Base-by-base conservation (phyloP, 164 flowering plant species). In the Nymphaea thermarum region DNA sequence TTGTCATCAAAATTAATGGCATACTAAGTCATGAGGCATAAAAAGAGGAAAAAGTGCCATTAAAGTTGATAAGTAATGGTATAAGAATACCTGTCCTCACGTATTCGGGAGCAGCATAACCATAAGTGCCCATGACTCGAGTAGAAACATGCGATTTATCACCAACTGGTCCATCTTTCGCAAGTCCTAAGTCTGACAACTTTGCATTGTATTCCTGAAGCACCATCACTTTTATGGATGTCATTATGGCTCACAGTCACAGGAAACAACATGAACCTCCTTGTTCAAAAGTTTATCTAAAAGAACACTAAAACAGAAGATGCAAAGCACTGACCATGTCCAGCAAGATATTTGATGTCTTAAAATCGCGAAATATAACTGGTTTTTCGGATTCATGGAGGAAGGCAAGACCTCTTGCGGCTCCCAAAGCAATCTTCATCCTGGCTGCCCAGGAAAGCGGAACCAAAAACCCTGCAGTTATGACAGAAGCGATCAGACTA, bases 401-500 rank as follows among this genome's bases (percentile, higher is more conserved):
- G 78, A 87, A 91, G 64, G 98, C 98, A 66, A 93, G 97, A 66
- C 97, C 96, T 71, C 88, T 91, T 43, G 98, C 98, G 73, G 97
- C 98, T 53, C 96, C 97, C 68, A 78, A 77, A 59, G 91, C 89
- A 71, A 90, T 88, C 79, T 87, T 88, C 90, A 90, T 90, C 77
- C 96, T 79, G 4, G 75, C 74, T 16, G 83, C 78, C 94, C 96
- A 90, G 36, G 96, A 66, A 74, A 90, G 83, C 59, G 96, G 96
- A 73, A 86, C 87, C 77, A 86, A 71, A 11, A 93, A 90, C 83
- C 86, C 98, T 93, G 85, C 74, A 70, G 70, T 44, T 67, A 61
- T 41, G 43, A 69, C 25, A 47, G 36, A 43, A 25, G 5, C 6
- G 42, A 61, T 25, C 36, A 25, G 36, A 25, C 1, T 25, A 25